Base-by-base conservation (phyloP, 371 early-diverging fungal species). In the Capillidium rhysosporum region DNA sequence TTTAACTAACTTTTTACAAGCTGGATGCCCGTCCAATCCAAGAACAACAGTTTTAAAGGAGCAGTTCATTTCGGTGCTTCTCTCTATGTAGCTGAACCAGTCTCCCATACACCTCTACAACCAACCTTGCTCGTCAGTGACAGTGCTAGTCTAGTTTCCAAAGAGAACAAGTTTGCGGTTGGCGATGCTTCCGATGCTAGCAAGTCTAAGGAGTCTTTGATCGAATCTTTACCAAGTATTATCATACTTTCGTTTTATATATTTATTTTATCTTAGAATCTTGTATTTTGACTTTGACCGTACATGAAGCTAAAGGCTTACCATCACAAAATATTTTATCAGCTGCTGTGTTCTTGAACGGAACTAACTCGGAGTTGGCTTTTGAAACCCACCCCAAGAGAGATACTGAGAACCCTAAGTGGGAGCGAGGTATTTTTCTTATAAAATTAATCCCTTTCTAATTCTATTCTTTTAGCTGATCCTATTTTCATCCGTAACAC, bases 21-120 rank as follows among this genome's bases (percentile, higher is more conserved):
- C 38, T 51, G 51, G 51, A 16, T 28, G n/a, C 30, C 34, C 20
- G 9, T 51, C 3, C 9, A 18, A 12, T 12, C 34, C 38, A 51
- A 51, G 21, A 9, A 10, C 21, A 23, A 34, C 2, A 29, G 38
- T 10, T 18, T 34, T 24, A 18, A 34, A 16, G 51, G 51, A 10
- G 29, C 38, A 16, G n/a, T 51, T 12, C 51, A 51, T 21, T 51
- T 51, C n/a, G 51, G 51, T 29, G 20, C 51, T 21, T 51, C 25
- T 21, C 34, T 51, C 10, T 38, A 18, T 39, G 16, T 51, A 18
- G 38, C 30, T 9, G 29, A 29, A 16, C 38, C 14, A 18, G 12
- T 20, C 12, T 31, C n/a, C 2, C 25, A n/a, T 34, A 18, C 43
- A 14, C 43, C 16, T 7, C 14, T 43, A 5, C 18, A 8, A 18